These are phyloP conservation scores for Boletales sp. DNA, from an alignment of 768 basidiomycete genomes.

Conservation along the genomic window DNA sequence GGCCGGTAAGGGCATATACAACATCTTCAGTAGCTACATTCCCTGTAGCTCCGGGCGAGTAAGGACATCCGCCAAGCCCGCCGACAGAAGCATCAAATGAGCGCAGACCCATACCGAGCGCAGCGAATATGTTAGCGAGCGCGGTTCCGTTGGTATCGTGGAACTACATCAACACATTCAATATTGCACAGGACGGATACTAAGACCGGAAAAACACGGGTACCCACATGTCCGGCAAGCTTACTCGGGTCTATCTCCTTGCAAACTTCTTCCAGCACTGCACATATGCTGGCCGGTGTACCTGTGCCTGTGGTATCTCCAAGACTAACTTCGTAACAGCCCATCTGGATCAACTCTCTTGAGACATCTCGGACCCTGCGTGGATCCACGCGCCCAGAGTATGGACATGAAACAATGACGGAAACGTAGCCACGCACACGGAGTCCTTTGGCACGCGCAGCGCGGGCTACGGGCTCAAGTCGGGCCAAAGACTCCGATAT, in stretches of 20 bases:
- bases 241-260: conserved; percentile 55
- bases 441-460: conserved; percentile 59
- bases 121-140: conserved; percentile 69
- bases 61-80: conserved; percentile 93
- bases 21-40: conserved; percentile 95
- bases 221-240: conserved; percentile 60
- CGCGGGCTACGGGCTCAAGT: conserved; percentile 56
- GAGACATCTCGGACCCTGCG: conserved; percentile 64
- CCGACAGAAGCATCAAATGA: conserved; percentile 84
- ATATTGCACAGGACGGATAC: background rate
- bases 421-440: conserved; percentile 85
- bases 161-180: conserved; percentile 45
- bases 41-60: conserved; percentile 93
- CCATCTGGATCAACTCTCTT: conserved; percentile 76
- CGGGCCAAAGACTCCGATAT: conserved; percentile 66
- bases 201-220: conserved; percentile 27
- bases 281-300: conserved; percentile 61
- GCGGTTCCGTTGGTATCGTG: conserved; percentile 90
- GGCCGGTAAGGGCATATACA: conserved; percentile 70
- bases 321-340: conserved; percentile 89
- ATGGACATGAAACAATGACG: conserved; percentile 81
- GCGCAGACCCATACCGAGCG: conserved; percentile 69
- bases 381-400: conserved; percentile 72
- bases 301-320: conserved; percentile 92
- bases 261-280: conserved; percentile 69